Evolutionary conservation across 163 green algal species (phyloP), one percentile per base, ranked within the genome.

Genomic region (Chlorella variabilis): DNA sequence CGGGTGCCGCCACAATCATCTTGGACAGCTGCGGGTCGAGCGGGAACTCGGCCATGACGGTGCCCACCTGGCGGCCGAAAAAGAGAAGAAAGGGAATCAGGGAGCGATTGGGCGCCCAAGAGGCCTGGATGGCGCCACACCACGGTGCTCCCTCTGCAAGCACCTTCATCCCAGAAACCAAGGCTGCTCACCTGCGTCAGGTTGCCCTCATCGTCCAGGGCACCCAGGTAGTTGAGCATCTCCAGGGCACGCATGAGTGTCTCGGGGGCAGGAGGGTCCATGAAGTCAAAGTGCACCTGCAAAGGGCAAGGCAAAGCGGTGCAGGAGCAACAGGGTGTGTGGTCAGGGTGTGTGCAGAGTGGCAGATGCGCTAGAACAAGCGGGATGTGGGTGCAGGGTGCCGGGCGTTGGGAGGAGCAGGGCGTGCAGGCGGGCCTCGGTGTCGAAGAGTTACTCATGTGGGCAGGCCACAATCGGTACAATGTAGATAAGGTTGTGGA

Each of bases 271-370:
- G 97, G 97, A 13, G 97, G 97, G 88, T 99, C 97, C 97, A 99
- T 99, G 91, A 99, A 99, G 91, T 99, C 97, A 92, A 99, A 99
- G 88, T 99, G 97, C 33, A 99, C 94, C 94, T 98, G 88, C 59
- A 54, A 9, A 4, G 38, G 74, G 42, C 20, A 21, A 21, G 34
- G 31, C 78, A 61, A 29, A 56, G 20, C 18, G 21, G 29, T 36
- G 29, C 36, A 63, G 23, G 23, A 29, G 23, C 54, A 33, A 29
- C 13, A 29, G 36, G 4, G 9, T 71, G n/a, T 41, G 58, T 39
- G 54, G 39, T 3, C 3, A 18, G 3, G 34, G 17, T 69, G 51
- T 66, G 68, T 84, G 76, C 36, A 61, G 20, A 33, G 29, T 45
- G 89, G 65, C n/a, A n/a, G n/a, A n/a, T n/a, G n/a, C n/a, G n/a